A percentile compares a stretch with the other conserved stretches of the same genome.
Conservation (phyloP, 192 early-diverging fungal genomes). For the Backusella morwellensis region DNA sequence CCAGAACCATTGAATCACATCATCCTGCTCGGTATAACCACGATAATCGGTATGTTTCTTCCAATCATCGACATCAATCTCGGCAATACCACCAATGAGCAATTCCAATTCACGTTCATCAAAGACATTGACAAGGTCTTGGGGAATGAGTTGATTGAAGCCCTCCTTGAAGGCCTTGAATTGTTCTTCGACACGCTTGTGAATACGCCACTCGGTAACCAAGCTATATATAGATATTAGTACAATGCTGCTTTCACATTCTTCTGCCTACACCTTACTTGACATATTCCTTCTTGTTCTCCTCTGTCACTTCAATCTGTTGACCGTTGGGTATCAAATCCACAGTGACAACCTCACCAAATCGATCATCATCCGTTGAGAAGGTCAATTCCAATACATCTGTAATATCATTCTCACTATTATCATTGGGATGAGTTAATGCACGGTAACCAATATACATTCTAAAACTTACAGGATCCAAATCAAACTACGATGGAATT, state of each 20-base stretch:
- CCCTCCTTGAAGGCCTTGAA: constrained; percentile 92
- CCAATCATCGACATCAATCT: constrained; percentile 98
- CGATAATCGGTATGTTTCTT: constrained; percentile 98
- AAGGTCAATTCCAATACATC: constrained; percentile 88
- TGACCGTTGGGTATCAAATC: constrained; percentile 88
- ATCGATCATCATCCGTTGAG: constrained; percentile 88
- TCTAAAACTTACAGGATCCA: constrained; percentile 78
- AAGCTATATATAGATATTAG: constrained; percentile 33
- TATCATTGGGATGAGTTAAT: too few species aligned
- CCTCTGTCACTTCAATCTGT: constrained; percentile 91
- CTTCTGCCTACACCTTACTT: constrained; percentile 41
- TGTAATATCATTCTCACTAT: constrained; percentile 82
- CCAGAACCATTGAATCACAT: constrained; percentile 97
- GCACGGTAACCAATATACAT: too few species aligned
- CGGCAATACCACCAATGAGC: constrained; percentile 93
- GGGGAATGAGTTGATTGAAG: constrained; percentile 93
- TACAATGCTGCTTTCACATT: not conserved
- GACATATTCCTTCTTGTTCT: constrained; percentile 97
- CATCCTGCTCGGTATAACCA: constrained; percentile 94
- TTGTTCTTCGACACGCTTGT: constrained; percentile 92
- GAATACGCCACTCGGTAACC: constrained; percentile 86
- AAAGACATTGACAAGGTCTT: constrained; percentile 93
- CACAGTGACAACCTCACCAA: constrained; percentile 84
- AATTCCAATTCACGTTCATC: constrained; percentile 98
- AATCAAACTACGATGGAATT: constrained; percentile 85